phyloP scores from a whole-genome alignment of 768 basidiomycete species.

The Leucocoprinus sp. region DNA sequence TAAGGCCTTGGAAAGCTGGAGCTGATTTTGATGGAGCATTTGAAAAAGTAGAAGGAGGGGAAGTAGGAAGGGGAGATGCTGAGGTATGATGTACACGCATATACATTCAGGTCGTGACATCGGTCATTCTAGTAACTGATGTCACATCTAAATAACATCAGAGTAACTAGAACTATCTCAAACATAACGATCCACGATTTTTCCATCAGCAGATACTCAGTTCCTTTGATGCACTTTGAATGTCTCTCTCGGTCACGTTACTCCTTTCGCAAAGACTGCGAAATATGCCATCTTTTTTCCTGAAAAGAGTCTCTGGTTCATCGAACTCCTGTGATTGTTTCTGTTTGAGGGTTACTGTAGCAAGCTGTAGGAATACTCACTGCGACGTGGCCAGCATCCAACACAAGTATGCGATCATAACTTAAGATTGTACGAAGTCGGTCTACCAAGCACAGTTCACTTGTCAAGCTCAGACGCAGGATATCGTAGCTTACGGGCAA shows the following conservation, averaged over 20 bases:
- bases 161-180: too few species aligned
- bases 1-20: slow-evolving; percentile 75
- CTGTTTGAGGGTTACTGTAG: background rate
- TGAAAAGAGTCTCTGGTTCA: slow-evolving; percentile 44
- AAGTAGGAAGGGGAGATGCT: slow-evolving; percentile 40
- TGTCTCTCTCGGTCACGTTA: slow-evolving; percentile 18
- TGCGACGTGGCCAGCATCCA: slow-evolving; percentile 53
- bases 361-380: slow-evolving; percentile 20
- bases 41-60: slow-evolving; percentile 61
- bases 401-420: slow-evolving; percentile 65
- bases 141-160: too few species aligned
- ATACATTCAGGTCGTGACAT: too few species aligned
- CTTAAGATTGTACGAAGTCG: slow-evolving; percentile 71
- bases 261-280: slow-evolving; percentile 43
- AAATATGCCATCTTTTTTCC: slow-evolving; percentile 44
- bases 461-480: slow-evolving; percentile 12
- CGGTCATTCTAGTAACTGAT: too few species aligned
- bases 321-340: slow-evolving; percentile 41
- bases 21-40: slow-evolving; percentile 59
- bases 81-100: background rate
- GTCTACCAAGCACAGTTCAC: slow-evolving; percentile 26
- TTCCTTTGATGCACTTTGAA: slow-evolving; percentile 1
- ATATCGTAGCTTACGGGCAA: slow-evolving; percentile 52
- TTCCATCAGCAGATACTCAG: too few species aligned
- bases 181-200: too few species aligned